Base-by-base conservation (phyloP, 139 green algal genomes). In the Picochlorum sp. region DNA sequence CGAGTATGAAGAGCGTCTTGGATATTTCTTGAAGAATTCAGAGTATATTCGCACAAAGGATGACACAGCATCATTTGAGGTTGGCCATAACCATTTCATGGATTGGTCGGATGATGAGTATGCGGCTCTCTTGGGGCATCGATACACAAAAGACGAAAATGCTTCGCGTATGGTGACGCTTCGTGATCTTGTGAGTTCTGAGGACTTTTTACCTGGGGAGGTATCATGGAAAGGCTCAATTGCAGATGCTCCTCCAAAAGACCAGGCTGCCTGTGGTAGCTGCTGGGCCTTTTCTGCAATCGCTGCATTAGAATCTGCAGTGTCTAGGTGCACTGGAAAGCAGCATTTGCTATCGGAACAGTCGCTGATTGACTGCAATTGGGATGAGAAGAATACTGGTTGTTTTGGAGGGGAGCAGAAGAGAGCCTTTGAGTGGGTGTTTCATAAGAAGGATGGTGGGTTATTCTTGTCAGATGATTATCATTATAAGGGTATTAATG, bases 291-390 rank as follows among this genome's bases (percentile, higher is more conserved):
- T 86, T 55, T 71, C 68, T 16, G 52, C 76, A 2, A 60, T 79
- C 2, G 78, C 51, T 1, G 60, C 78, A 13, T 37, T 85, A 3
- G 78, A 85, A 60, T 50, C 76, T 7, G 78, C 78, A 1, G 72
- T 73, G 52, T 81, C 44, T 57, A 64, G 72, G 4, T 44, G 54
- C 50, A 81, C 71, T 1, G 80, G 75, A 26, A 68, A 63, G 45
- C 75, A 77, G 67, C 55, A 66, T 60, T 58, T 83, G 56, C 65
- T 86, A 34, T 77, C 62, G 9, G 80, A 86, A 71, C 77, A 85
- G 62, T 44, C 80, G 37, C 49, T 86, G 16, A 59, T 86, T n/a
- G 80, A 86, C 75, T 86, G 80, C 68, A 63, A 44, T 45, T 85
- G 75, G 74, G 13, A 16, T 30, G 58, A 37, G 11, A 60, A 60